Base-by-base conservation (phyloP, 1,139 yeast species). In the Taphrina sp. region DNA sequence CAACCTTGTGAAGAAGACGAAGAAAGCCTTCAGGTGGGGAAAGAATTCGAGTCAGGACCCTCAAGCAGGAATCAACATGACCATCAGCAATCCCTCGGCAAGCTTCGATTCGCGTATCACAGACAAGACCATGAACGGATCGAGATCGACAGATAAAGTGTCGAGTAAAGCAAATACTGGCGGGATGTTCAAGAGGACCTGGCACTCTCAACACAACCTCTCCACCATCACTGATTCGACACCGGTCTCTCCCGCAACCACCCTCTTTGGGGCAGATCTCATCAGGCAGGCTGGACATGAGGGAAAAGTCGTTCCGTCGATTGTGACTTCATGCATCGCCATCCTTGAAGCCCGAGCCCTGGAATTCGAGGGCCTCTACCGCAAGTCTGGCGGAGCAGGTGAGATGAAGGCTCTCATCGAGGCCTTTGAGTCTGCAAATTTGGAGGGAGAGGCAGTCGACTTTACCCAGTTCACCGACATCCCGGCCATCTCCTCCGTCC, bases 371-470 rank as follows among this genome's bases (percentile, higher is more conserved):
- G 98, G 98, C 3, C 78, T 92, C 37, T 92, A 92, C 71, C 77
- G 98, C 64, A 85, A 90, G 62, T 85, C 95, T 20, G 98, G 97
- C 1, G 89, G 92, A 4, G 80, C 85, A 59, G 80, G 92, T 12
- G 87, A 88, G 54, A 80, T 87, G 61, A 82, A 78, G 57, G 64
- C 76, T 65, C 66, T 72, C 70, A 72, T 73, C 63, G 72, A 71
- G 58, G 69, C 71, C 58, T 77, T 77, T 64, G 75, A 69, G 44
- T 14, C 29, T 5, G 58, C 46, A 28, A 28, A 39, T 19, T 17
- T 20, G 17, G 54, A 49, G 3, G 49, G 56, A 5, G 43, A 51
- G 7, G 12, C 41, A 3, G 23, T 45, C 20, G 44, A 38, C 12
- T 37, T 58, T 24, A 28, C 46, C 42, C 24, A 75, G 76, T 39